These are phyloP conservation scores for Biscogniauxia marginata DNA, from an alignment of 2,329 filamentous ascomycete genomes.

Conservation along the genomic window DNA sequence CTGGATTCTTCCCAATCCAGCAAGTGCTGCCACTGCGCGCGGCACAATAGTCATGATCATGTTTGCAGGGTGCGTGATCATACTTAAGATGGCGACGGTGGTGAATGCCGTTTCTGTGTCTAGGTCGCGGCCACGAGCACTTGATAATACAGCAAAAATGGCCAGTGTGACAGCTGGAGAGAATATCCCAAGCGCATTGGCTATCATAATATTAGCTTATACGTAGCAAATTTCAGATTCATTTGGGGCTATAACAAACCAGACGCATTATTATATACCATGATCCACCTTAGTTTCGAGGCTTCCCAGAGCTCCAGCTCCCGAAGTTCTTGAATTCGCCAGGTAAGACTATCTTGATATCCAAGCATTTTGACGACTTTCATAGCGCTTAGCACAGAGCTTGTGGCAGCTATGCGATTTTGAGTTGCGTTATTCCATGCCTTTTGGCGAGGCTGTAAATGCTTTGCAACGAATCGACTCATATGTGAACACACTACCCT, in stretches of 20 bases:
- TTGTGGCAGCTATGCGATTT: slow-evolving; percentile 37
- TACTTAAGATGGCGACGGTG: slow-evolving; percentile 35
- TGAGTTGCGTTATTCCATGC: slow-evolving; percentile 43
- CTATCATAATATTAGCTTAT: slow-evolving; percentile 19
- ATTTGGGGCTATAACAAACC: slow-evolving; percentile 29
- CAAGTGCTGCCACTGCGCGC: slow-evolving; percentile 30
- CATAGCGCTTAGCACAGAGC: slow-evolving; percentile 34
- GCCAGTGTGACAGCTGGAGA: slow-evolving; percentile 38
- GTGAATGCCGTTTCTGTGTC: slow-evolving; percentile 41
- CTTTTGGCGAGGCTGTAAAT: slow-evolving; percentile 35
- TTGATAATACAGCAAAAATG: slow-evolving; percentile 33
- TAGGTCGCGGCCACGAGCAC: slow-evolving; percentile 18
- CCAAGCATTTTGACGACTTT: slow-evolving; percentile 43
- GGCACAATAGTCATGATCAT: slow-evolving; percentile 43
- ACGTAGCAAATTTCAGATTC: neutral
- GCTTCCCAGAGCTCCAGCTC: slow-evolving; percentile 34
- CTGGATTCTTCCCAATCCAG: slow-evolving; percentile 40
- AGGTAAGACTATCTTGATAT: slow-evolving; percentile 22
- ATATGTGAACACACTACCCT: slow-evolving; percentile 40
- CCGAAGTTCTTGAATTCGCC: slow-evolving; percentile 27
- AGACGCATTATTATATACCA: slow-evolving; percentile 40
- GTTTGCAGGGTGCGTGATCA: slow-evolving; percentile 43
- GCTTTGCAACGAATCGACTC: slow-evolving; percentile 39
- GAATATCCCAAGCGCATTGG: slow-evolving; percentile 43
- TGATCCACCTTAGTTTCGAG: slow-evolving; percentile 38